Base-by-base conservation (phyloP, 768 basidiomycete genomes). In the Artomyces pyxidatus region DNA sequence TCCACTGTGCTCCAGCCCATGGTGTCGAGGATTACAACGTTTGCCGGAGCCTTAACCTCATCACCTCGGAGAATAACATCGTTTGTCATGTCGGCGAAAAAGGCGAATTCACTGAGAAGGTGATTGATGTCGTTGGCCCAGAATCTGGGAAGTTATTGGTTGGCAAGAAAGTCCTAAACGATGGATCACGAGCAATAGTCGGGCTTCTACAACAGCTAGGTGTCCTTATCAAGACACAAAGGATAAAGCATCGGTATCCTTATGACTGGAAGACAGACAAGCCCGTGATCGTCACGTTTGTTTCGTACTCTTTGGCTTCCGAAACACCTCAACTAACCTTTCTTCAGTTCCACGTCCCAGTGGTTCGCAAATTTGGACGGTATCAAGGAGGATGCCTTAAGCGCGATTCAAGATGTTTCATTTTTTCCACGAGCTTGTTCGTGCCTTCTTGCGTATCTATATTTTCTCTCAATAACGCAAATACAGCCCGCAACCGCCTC, bases 201-300 rank as follows among this genome's bases (percentile, higher is more conserved):
- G 66, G 72, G 30, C 59, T 93, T 8, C 63, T 97, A 42, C 72
- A 76, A 56, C 63, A 74, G 17, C 59, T 68, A n/a, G 70, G 68
- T 1, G 77, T 61, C 1, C 68, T 97, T 14, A 61, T 89, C 37
- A 82, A 79, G 57, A 68, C 86, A 45, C 74, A 88, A 62, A 73
- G 73, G 55, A 77, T 89, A 58, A 82, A 78, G 58, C 95, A 98
- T 66, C 79, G 83, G 42, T 99, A 96, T 60, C 93, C 95, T 0
- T 94, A 93, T 61, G 95, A 99, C 59, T 97, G 94, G 94, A 87
- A 89, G 65, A 95, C 95, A 4, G 81, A 92, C 55, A 71, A 90
- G 59, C 94, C 95, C 0, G 82, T 97, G 59, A 94, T 98, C 57
- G 77, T 91, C 53, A 84, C 85, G 89, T 93, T 60, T 53, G 83